These are phyloP conservation scores for Pseudocercospora crystallina DNA, from an alignment of 2,329 filamentous ascomycete genomes.

Conservation along the genomic window DNA sequence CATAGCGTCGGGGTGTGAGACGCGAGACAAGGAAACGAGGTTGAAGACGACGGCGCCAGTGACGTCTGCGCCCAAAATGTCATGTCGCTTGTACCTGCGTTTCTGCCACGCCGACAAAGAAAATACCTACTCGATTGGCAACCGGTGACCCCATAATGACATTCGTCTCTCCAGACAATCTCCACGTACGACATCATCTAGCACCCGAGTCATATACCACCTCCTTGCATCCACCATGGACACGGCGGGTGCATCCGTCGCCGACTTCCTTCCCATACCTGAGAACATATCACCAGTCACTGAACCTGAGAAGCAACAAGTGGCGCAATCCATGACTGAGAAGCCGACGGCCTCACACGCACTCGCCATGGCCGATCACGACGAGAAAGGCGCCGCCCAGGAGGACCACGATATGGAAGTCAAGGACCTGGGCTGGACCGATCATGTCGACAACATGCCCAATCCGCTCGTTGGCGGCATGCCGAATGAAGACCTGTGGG, in stretches of 20 bases:
- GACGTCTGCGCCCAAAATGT: too few species aligned
- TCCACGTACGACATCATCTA: not conserved
- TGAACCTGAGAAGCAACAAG: constrained; percentile 34
- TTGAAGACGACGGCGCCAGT: too few species aligned
- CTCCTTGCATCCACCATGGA: constrained; percentile 9
- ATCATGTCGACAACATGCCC: constrained; percentile 56
- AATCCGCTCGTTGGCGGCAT: constrained; percentile 65
- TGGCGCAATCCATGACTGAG: constrained; percentile 37
- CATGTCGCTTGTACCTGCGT: too few species aligned
- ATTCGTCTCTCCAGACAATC: not conserved
- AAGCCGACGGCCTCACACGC: constrained; percentile 49
- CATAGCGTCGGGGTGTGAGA: too few species aligned
- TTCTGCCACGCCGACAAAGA: too few species aligned
- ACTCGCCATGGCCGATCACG: constrained; percentile 47
- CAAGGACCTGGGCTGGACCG: constrained; percentile 68
- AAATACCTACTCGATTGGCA: too few species aligned
- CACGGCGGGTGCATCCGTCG: constrained; percentile 3
- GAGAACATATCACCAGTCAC: constrained; percentile 31
- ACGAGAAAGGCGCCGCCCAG: constrained; percentile 49
- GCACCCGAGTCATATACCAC: not conserved
- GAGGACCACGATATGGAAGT: constrained; percentile 53
- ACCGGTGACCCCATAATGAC: constrained; percentile 2
- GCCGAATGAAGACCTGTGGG: constrained; percentile 71
- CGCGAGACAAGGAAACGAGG: too few species aligned
- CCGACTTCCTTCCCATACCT: constrained; percentile 37